These are phyloP conservation scores for Camelina laxa DNA, from an alignment of 345 rosid species.

Conservation along the genomic window DNA sequence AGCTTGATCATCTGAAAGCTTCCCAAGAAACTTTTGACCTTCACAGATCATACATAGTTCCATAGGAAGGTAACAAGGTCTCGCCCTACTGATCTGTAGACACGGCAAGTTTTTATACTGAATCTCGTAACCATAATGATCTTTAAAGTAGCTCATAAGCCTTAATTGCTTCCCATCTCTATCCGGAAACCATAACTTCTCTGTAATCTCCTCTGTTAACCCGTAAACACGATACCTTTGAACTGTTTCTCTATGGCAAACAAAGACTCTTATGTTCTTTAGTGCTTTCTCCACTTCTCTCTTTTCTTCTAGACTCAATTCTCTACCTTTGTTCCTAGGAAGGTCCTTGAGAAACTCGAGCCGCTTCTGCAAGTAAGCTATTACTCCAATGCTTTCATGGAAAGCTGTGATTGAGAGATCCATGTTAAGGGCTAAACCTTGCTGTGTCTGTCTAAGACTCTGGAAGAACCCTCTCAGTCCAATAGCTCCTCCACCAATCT, in stretches of 20 bases:
- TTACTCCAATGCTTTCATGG: conserved; percentile 91
- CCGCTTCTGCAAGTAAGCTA: conserved; percentile 85
- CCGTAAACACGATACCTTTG: conserved; percentile 87
- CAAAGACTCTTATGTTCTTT: conserved; percentile 82
- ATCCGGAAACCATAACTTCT: conserved; percentile 76
- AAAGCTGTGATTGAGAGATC: conserved; percentile 91
- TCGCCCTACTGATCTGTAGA: conserved; percentile 87
- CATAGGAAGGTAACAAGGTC: conserved; percentile 96
- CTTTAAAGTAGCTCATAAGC: conserved; percentile 83
- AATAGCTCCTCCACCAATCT: conserved; percentile 91
- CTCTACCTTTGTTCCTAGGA: conserved; percentile 68
- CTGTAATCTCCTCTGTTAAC: conserved; percentile 77
- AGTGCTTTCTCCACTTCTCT: conserved; percentile 87
- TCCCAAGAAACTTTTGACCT: conserved; percentile 98
- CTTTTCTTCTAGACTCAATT: conserved; percentile 69
- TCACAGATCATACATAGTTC: conserved; percentile 95
- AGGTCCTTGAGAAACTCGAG: conserved; percentile 80
- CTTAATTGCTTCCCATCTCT: conserved; percentile 77
- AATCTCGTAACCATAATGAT: conserved; percentile 78
- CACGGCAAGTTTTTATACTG: conserved; percentile 86
- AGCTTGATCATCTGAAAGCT: conserved; percentile 95
- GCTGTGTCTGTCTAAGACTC: conserved; percentile 92
- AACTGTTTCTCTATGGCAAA: conserved; percentile 92
- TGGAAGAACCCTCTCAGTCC: conserved; percentile 95
- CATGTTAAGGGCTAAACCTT: conserved; percentile 90